phyloP scores from a whole-genome alignment of 2,329 filamentous ascomycete species.

The Sporothrix curviconia region DNA sequence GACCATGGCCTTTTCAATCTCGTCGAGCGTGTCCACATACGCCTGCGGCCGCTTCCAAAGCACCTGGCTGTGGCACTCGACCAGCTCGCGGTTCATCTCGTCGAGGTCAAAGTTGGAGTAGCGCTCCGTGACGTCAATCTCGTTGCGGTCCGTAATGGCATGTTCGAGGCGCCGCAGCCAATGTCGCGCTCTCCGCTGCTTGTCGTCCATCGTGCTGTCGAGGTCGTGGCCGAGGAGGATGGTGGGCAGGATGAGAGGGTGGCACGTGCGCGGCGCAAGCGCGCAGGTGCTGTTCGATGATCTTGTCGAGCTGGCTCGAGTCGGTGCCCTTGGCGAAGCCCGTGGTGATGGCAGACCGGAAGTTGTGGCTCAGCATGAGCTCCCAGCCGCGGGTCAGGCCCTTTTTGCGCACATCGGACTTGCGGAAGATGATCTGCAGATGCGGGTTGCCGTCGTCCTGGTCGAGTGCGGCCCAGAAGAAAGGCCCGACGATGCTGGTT shows the following conservation, averaged over 20 bases:
- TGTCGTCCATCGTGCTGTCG: conserved; percentile 49
- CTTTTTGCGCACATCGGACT: conserved; percentile 61
- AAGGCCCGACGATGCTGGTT: conserved; percentile 53
- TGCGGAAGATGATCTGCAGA: conserved; percentile 57
- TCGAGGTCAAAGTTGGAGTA: conserved; percentile 53
- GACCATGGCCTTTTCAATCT: conserved; percentile 18
- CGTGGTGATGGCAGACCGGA: conserved; percentile 48
- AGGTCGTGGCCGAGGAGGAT: conserved; percentile 55
- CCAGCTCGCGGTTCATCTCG: conserved; percentile 53
- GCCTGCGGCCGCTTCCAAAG: conserved; percentile 45
- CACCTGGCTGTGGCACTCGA: conserved; percentile 48
- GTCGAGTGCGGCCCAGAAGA: conserved; percentile 55
- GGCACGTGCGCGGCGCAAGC: conserved; percentile 43
- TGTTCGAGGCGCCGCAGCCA: conserved; percentile 57
- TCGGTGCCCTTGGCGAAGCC: conserved; percentile 57
- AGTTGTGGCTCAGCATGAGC: conserved; percentile 53
- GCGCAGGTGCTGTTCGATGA: conserved; percentile 42
- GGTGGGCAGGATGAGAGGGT: conserved; percentile 53
- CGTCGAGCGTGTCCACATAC: conserved; percentile 32
- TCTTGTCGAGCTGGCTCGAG: conserved; percentile 46
- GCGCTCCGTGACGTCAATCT: conserved; percentile 49
- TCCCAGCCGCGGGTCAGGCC: conserved; percentile 59
- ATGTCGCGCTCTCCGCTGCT: conserved; percentile 56
- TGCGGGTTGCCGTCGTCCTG: conserved; percentile 51
- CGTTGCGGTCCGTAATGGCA: conserved; percentile 53